phyloP scores from a whole-genome alignment of 805 yeast species.

The Barnettozyma vustinii region DNA sequence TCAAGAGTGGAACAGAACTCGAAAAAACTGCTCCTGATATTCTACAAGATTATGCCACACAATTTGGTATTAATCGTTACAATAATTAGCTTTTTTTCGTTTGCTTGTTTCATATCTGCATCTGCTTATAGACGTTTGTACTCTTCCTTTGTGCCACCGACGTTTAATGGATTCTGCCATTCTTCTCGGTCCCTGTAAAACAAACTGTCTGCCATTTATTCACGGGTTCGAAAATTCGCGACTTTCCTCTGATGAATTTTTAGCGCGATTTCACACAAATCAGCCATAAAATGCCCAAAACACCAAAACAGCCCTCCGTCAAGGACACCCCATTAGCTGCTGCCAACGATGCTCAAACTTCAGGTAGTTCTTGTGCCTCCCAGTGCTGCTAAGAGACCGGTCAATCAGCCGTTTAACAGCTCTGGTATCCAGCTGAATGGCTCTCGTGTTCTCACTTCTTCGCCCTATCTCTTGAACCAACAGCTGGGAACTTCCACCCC shows the following conservation, averaged over 20 bases:
- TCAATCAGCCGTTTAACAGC: constrained; percentile 1
- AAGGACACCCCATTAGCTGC: not conserved
- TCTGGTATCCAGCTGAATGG: constrained; percentile 1
- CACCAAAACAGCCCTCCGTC: not conserved
- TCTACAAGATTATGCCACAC: not conserved
- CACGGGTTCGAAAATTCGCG: not conserved
- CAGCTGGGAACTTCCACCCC: constrained; percentile 11
- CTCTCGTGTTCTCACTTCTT: constrained; percentile 1
- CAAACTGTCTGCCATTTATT: not conserved
- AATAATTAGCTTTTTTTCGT: not conserved
- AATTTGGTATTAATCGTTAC: not conserved
- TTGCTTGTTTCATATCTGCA: not conserved
- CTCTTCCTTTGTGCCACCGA: no score
- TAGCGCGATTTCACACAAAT: not conserved
- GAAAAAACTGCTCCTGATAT: not conserved
- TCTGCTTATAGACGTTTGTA: not conserved
- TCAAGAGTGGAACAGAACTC: not conserved
- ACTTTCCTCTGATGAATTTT: not conserved
- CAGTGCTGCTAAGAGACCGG: constrained; percentile 24
- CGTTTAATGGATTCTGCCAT: no score
- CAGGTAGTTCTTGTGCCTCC: constrained; percentile 40
- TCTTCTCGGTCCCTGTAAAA: no score
- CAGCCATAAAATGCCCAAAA: not conserved
- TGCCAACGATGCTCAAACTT: not conserved
- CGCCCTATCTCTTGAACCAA: constrained; percentile 9